A percentile compares a stretch with the other conserved stretches of the same genome.
Evolutionary conservation across 352 stramenopile genomes (phyloP).

Genomic region (Nothophytophthora sp.): DNA sequence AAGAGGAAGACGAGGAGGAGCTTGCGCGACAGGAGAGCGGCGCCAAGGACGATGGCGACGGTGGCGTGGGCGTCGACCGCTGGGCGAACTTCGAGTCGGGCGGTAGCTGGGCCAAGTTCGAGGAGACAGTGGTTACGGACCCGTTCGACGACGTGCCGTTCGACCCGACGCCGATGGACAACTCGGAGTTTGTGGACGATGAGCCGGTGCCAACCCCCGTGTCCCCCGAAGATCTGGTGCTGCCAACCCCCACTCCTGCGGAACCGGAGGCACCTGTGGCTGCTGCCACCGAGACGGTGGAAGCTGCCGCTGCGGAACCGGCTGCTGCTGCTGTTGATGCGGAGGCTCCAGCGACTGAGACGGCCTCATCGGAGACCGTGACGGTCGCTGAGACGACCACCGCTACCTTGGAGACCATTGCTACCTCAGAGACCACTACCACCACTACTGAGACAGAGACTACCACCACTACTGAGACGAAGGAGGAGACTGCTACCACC

Average conservation of each 20-base stretch:
- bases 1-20: slow-evolving; percentile 82
- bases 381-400: slow-evolving; percentile 13
- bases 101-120: slow-evolving; percentile 70
- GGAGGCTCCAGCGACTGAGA: slow-evolving; percentile 6
- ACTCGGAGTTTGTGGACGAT: slow-evolving; percentile 41
- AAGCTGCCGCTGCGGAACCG: neutral
- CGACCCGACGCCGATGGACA: slow-evolving; percentile 55
- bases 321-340: slow-evolving; percentile 3
- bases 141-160: slow-evolving; percentile 63
- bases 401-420: slow-evolving; percentile 5
- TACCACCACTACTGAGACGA: slow-evolving; percentile 8
- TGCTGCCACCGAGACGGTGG: neutral
- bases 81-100: slow-evolving; percentile 74
- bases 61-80: slow-evolving; percentile 21
- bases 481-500: slow-evolving; percentile 7
- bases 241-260: neutral
- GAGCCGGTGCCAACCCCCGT: slow-evolving; percentile 23
- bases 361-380: slow-evolving; percentile 1
- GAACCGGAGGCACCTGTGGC: neutral
- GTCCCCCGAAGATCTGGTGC: slow-evolving; percentile 23
- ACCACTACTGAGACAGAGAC: slow-evolving; percentile 10
- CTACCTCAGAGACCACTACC: neutral
- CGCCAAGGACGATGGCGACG: slow-evolving; percentile 10
- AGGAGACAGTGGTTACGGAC: slow-evolving; percentile 29
- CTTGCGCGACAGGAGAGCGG: slow-evolving; percentile 36